phyloP scores from a whole-genome alignment of 2,329 filamentous ascomycete species.

The Fusarium abutilonis region DNA sequence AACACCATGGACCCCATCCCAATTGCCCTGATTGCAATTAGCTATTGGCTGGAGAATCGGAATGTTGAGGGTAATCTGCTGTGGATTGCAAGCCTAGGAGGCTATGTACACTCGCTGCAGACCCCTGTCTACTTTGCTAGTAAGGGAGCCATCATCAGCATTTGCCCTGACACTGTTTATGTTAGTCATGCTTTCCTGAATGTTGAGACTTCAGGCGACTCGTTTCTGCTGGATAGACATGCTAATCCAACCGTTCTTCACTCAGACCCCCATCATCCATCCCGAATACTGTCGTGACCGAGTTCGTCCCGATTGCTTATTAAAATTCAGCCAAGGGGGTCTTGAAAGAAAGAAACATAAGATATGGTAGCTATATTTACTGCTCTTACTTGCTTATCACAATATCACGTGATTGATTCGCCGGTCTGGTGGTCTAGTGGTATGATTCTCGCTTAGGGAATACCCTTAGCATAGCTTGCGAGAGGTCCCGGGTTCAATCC shows the following conservation, averaged over 20 bases:
- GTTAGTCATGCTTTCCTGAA: not conserved
- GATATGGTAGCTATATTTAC: too few species aligned
- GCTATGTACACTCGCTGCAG: conserved; percentile 44
- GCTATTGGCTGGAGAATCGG: conserved; percentile 45
- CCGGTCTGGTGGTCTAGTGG: conserved; percentile 67
- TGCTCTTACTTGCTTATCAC: not conserved
- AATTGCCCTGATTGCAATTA: conserved; percentile 43
- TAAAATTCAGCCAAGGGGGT: too few species aligned
- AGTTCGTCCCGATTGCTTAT: not conserved
- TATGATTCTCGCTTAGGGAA: conserved; percentile 76
- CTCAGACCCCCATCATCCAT: conserved; percentile 19
- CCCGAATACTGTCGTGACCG: conserved; percentile 21
- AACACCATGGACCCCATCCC: conserved; percentile 45
- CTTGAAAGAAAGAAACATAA: too few species aligned
- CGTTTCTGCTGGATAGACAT: not conserved
- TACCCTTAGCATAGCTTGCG: conserved; percentile 51
- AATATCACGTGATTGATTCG: conserved; percentile 18
- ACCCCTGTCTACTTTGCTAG: conserved; percentile 40
- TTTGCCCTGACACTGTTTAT: conserved; percentile 24
- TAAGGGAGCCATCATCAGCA: conserved; percentile 28
- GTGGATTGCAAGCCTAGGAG: conserved; percentile 44
- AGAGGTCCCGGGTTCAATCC: conserved; percentile 58
- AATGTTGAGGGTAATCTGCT: conserved; percentile 38
- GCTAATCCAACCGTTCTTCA: too few species aligned
- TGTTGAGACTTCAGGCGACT: not conserved